Evolutionary conservation across 192 early-diverging fungal species (phyloP).

Genomic region (Coemansia guatemalensis): DNA sequence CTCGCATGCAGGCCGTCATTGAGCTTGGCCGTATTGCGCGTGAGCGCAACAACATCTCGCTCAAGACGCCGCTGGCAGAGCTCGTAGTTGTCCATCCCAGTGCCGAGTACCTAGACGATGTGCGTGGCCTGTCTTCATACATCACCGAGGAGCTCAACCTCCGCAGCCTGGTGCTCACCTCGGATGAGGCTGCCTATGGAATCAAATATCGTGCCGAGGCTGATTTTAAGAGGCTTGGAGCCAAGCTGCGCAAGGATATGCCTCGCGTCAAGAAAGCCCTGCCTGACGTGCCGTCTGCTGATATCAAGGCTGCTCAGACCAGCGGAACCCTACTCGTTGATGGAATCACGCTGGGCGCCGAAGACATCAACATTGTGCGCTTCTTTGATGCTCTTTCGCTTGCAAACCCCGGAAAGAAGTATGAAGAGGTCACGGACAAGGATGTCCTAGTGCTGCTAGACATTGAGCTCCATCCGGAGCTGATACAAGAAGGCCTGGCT

Average conservation of each 20-base stretch:
- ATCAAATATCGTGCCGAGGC: slow-evolving; percentile 92
- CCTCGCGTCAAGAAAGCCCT: slow-evolving; percentile 85
- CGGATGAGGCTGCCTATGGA: slow-evolving; percentile 88
- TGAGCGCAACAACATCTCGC: slow-evolving; percentile 86
- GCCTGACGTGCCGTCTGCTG: slow-evolving; percentile 66
- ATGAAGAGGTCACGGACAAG: slow-evolving; percentile 75
- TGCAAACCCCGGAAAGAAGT: slow-evolving; percentile 48
- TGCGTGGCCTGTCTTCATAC: slow-evolving; percentile 80
- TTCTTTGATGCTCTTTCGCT: slow-evolving; percentile 73
- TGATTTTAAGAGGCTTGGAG: slow-evolving; percentile 86
- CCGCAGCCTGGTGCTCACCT: slow-evolving; percentile 80
- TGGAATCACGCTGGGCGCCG: slow-evolving; percentile 75
- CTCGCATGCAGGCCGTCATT: slow-evolving; percentile 95
- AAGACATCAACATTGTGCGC: slow-evolving; percentile 84
- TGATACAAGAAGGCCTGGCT: slow-evolving; percentile 88
- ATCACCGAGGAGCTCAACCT: slow-evolving; percentile 94
- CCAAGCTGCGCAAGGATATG: slow-evolving; percentile 87
- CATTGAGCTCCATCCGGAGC: slow-evolving; percentile 70
- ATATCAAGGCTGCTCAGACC: slow-evolving; percentile 79
- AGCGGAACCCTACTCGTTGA: slow-evolving; percentile 69
- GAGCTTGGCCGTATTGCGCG: slow-evolving; percentile 90
- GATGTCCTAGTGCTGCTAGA: slow-evolving; percentile 90
- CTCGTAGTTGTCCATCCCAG: slow-evolving; percentile 89
- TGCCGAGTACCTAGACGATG: slow-evolving; percentile 84
- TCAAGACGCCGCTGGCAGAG: slow-evolving; percentile 94